Percentiles rank a stretch among this genome's conserved stretches.
Evolutionary conservation across 805 yeast genomes (phyloP).

Genomic region (Suhomyces pyralidae): DNA sequence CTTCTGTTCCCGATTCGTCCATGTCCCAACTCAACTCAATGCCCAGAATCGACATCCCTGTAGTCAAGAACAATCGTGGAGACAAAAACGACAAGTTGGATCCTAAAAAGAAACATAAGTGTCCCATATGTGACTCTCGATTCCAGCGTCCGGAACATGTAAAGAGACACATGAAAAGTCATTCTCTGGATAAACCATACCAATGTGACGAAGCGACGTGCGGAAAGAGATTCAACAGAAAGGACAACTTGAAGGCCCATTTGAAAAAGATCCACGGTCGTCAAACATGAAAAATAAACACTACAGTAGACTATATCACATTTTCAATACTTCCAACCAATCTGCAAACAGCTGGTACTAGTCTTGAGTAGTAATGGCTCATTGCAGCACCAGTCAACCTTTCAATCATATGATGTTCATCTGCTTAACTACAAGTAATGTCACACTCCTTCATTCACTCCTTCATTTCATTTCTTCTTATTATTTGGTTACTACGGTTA

Average conservation of each 20-base stretch:
- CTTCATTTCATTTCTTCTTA: not conserved
- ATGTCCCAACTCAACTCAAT: slow-evolving; percentile 8
- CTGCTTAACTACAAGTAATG: not conserved
- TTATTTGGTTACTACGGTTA: not conserved
- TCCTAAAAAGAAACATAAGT: slow-evolving; percentile 57
- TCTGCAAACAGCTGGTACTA: too few species aligned
- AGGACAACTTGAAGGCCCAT: slow-evolving; percentile 60
- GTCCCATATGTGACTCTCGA: slow-evolving; percentile 60
- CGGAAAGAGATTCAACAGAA: slow-evolving; percentile 55
- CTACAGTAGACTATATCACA: too few species aligned
- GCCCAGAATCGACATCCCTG: slow-evolving; percentile 13
- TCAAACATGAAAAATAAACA: slow-evolving; percentile 2
- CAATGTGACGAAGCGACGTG: slow-evolving; percentile 51
- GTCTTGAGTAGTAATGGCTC: not conserved
- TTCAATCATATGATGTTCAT: too few species aligned
- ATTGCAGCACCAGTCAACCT: not conserved
- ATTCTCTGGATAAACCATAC: slow-evolving; percentile 56
- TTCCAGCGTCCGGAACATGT: slow-evolving; percentile 75
- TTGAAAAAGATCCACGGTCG: slow-evolving; percentile 56
- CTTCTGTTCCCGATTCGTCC: slow-evolving; percentile 10
- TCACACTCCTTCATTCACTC: not conserved
- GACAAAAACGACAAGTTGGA: slow-evolving; percentile 34
- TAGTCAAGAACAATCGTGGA: slow-evolving; percentile 13
- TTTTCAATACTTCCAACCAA: too few species aligned
- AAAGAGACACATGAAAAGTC: slow-evolving; percentile 58